Percentiles rank a stretch among this genome's conserved stretches.
Evolutionary conservation across 78 protist species (phyloP).

Genomic region (Planoprotostelium fungivorum): DNA sequence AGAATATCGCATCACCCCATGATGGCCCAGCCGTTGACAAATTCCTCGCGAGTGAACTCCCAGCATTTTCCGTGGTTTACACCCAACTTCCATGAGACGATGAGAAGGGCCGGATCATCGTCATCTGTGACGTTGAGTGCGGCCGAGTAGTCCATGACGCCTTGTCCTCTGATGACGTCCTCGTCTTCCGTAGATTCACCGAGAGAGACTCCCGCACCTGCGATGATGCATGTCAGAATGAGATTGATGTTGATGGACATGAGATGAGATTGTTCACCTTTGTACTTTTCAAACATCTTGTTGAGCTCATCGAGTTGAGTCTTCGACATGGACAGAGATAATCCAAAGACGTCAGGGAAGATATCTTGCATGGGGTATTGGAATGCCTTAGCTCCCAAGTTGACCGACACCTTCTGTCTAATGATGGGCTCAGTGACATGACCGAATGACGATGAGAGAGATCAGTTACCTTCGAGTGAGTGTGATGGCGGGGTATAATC

Average conservation of each 20-base stretch:
- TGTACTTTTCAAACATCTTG: background rate
- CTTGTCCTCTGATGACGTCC: background rate
- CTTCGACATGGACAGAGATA: background rate
- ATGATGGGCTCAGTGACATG: background rate
- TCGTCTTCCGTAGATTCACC: background rate
- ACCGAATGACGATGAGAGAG: background rate
- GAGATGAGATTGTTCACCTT: background rate
- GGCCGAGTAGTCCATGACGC: background rate
- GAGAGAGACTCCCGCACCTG: background rate
- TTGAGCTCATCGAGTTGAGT: background rate
- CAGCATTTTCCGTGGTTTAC: background rate
- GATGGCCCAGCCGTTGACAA: background rate
- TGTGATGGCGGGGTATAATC: background rate
- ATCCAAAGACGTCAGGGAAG: background rate
- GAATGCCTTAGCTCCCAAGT: background rate
- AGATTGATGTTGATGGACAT: background rate
- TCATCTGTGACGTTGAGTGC: background rate
- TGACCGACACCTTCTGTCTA: background rate
- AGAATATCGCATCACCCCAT: background rate
- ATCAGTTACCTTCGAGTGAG: background rate
- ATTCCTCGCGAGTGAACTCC: background rate
- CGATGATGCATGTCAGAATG: no score
- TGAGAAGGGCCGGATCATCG: background rate
- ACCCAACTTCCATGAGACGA: background rate
- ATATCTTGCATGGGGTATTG: background rate